Conservation (phyloP, 768 basidiomycete genomes). For the Pleurotus tuber-regium region DNA sequence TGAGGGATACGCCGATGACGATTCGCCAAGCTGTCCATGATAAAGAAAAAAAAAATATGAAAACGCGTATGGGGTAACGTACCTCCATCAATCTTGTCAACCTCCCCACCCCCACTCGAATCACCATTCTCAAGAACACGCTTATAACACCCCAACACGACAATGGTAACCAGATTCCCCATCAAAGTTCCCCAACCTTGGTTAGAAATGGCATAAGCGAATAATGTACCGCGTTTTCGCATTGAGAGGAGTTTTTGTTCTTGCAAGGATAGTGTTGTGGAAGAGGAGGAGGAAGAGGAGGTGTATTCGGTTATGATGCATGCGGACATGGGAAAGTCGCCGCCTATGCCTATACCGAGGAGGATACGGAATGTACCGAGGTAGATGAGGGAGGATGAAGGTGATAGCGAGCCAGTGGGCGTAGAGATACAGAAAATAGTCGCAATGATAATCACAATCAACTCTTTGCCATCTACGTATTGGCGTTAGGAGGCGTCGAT, state of each 20-base stretch:
- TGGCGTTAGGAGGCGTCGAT: constrained; percentile 2
- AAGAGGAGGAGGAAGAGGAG: too few relatives aligned
- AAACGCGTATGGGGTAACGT: constrained; percentile 17
- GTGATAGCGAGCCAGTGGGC: constrained; percentile 59
- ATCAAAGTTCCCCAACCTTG: constrained; percentile 77
- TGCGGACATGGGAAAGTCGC: constrained; percentile 79
- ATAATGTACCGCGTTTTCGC: constrained; percentile 66
- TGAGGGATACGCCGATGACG: constrained; percentile 65
- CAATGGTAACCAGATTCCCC: constrained; percentile 59
- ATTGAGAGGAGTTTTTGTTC: too few relatives aligned
- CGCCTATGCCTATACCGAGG: constrained; percentile 76
- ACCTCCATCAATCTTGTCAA: constrained; percentile 71
- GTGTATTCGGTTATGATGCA: constrained; percentile 67
- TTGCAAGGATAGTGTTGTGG: too few relatives aligned
- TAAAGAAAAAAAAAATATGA: background rate
- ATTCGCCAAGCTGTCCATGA: constrained; percentile 62
- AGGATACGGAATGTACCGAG: constrained; percentile 66
- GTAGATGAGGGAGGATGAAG: constrained; percentile 55
- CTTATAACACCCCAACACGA: constrained; percentile 65
- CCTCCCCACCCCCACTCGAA: too few relatives aligned
- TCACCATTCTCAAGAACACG: constrained; percentile 56
- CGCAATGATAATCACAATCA: constrained; percentile 77
- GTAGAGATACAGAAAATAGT: constrained; percentile 68
- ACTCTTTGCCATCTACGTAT: constrained; percentile 64
- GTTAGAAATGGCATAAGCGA: constrained; percentile 75